Base-by-base conservation (phyloP, 2,329 filamentous ascomycete genomes). In the Venturia asperata region DNA sequence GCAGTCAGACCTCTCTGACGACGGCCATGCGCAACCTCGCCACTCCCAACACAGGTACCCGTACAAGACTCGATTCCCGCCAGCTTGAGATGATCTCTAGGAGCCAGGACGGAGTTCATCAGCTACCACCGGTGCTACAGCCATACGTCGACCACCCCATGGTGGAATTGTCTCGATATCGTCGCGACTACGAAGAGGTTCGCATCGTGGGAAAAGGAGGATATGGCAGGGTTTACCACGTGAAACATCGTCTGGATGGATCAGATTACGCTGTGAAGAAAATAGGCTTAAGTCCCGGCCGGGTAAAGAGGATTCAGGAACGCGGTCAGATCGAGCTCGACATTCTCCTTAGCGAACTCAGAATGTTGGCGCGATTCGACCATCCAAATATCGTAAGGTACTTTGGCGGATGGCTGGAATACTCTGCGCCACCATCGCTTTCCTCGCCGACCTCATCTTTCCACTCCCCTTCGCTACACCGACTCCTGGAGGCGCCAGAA, bases 321-420 rank as follows among this genome's bases (percentile, higher is more conserved):
- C 77, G 79, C 27, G 82, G 81, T 0, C 75, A 81, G 41, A 75
- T 79, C 63, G 83, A 84, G 67, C 73, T 87, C 52, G 83, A 85
- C 69, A 78, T 75, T 62, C 78, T 87, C 41, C 77, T 87, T 64
- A 80, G 80, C 65, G 86, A 88, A 72, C 81, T 88, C 10, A 79
- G 84, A 61, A 85, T 84, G 0, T 76, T 89, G 56, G 86, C 86
- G 60, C 78, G 79, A 34, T 76, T 88, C 19, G 83, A 88, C 58
- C 86, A 89, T 72, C 79, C 79, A 5, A 87, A 89, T 70, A 82
- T 89, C 65, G 86, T 89, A 43, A 80, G 86, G 30, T 89, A 89
- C 69, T 85, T 84, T 70, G 81, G 81, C 63, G 83, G 83, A 17
- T 89, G 87, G 87, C 77, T 87, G 17, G 87, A 89, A 43, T 62